Base-by-base conservation (phyloP, 257 asterid genomes). In the Mitragyna speciosa region DNA sequence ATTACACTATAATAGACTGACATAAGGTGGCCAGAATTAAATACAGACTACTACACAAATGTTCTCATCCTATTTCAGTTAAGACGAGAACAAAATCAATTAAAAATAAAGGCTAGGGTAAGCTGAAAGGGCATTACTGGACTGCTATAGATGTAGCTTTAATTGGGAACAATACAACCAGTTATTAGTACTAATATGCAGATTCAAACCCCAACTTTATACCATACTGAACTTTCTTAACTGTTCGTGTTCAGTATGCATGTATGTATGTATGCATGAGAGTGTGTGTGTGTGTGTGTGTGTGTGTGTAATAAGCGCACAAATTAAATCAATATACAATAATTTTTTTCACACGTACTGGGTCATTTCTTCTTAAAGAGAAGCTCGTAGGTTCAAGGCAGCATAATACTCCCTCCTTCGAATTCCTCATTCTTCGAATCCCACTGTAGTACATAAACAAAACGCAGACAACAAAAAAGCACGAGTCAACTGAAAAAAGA, bases 381-480 rank as follows among this genome's bases (percentile, higher is more conserved):
- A 65, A 81, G 78, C 68, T 87, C 5, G 82, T 81, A 19, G 86
- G 81, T 73, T 89, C 96, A 64, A 85, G 79, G 87, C 91, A 89
- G 85, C 96, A 84, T 36, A 94, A 87, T 59, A 90, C 94, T 82
- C 90, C 98, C 72, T 86, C 92, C 79, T 84, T 89, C 8, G 80
- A 84, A 71, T 80, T 78, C 86, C 86, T 88, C 97, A 89, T 91
- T 70, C 83, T 80, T 77, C 78, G 52, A 73, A 85, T 77, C 79
- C 36, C 24, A 48, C 89, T 82, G 59, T 20, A 76, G 73, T 54
- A n/a, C 75, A 76, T 45, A 45, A 48, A 52, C 39, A 45, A 39
- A 72, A 77, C 31, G 45, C 22, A 66, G 12, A 56, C 11, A 36
- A 49, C 2, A 0, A n/a, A 31, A 8, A 31, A 68, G 8, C 9